Conservation (phyloP, 805 yeast species). For the Suhomyces sp. region DNA sequence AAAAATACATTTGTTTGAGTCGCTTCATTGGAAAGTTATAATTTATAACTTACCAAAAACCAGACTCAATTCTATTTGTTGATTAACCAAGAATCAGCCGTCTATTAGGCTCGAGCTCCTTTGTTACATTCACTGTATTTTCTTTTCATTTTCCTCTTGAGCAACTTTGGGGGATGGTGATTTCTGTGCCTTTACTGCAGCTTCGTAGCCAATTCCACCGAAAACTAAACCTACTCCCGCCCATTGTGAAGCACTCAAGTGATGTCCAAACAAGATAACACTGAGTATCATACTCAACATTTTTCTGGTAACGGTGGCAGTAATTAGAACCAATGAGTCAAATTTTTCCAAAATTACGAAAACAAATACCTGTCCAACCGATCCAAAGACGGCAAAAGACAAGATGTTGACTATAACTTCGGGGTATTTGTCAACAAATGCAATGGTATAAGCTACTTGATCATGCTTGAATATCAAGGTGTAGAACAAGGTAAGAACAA, state of each 20-base stretch:
- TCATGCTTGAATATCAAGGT: conserved; percentile 39
- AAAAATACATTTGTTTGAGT: too few relatives aligned
- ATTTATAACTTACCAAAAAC: too few relatives aligned
- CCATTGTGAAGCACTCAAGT: conserved; percentile 66
- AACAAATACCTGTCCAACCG: conserved; percentile 92
- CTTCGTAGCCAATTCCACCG: conserved; percentile 82
- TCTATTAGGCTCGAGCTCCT: too few relatives aligned
- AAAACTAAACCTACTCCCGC: conserved; percentile 76
- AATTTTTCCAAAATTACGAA: conserved; percentile 80
- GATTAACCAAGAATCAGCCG: too few relatives aligned
- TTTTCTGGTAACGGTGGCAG: conserved; percentile 94
- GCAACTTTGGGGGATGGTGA: too few relatives aligned
- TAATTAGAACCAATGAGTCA: conserved; percentile 81
- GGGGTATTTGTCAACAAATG: conserved; percentile 53
- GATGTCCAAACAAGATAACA: conserved; percentile 84
- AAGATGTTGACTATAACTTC: conserved; percentile 57
- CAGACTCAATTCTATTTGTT: too few relatives aligned
- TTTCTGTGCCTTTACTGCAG: conserved; percentile 34
- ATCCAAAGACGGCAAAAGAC: conserved; percentile 74
- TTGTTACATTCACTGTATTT: too few relatives aligned
- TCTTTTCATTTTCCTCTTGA: conserved; percentile 1
- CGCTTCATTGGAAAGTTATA: too few relatives aligned
- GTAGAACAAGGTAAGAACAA: conserved; percentile 49
- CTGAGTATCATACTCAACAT: conserved; percentile 93
- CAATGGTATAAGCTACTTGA: conserved; percentile 50